A percentile compares a stretch with the other conserved stretches of the same genome.
Evolutionary conservation across 83 land plant species (phyloP).

Genomic region (Larix sibirica): DNA sequence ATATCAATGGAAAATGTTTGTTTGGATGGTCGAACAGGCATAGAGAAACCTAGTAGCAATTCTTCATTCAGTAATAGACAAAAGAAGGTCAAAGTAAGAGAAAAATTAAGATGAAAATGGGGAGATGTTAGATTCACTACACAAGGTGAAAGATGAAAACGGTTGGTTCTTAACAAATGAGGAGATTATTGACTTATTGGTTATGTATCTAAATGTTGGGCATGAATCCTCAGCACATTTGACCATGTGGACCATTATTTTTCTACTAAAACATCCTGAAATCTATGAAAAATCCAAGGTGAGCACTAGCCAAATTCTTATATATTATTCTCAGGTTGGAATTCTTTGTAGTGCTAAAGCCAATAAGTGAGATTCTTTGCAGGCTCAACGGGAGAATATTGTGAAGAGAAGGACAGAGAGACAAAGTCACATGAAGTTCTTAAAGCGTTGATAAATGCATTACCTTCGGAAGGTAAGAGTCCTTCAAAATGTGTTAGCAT

Average conservation of each 20-base stretch:
- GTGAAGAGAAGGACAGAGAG: constrained; percentile 32
- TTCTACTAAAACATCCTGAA: constrained; percentile 50
- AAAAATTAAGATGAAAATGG: constrained; percentile 17
- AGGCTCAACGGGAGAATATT: constrained; percentile 68
- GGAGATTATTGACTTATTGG: constrained; percentile 62
- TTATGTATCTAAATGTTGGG: constrained; percentile 73
- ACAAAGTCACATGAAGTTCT: constrained; percentile 37
- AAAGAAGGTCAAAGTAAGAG: constrained; percentile 12
- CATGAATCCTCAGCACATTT: constrained; percentile 72
- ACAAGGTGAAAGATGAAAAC: constrained; percentile 55
- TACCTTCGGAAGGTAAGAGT: constrained; percentile 56
- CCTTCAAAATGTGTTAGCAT: neutral
- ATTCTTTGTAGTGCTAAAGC: neutral
- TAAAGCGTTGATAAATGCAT: constrained; percentile 61
- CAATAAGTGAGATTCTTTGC: neutral
- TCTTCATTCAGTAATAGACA: no score
- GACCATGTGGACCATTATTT: constrained; percentile 69
- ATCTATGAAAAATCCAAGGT: constrained; percentile 64
- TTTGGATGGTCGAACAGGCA: constrained; percentile 34
- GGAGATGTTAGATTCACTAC: constrained; percentile 69
- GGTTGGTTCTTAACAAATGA: constrained; percentile 56
- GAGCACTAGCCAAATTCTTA: neutral
- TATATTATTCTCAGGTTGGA: neutral
- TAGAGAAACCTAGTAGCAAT: constrained; percentile 42
- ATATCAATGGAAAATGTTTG: neutral